These are phyloP conservation scores for Cryptosporidium muris DNA, from an alignment of 169 alveolate species.

Conservation along the genomic window DNA sequence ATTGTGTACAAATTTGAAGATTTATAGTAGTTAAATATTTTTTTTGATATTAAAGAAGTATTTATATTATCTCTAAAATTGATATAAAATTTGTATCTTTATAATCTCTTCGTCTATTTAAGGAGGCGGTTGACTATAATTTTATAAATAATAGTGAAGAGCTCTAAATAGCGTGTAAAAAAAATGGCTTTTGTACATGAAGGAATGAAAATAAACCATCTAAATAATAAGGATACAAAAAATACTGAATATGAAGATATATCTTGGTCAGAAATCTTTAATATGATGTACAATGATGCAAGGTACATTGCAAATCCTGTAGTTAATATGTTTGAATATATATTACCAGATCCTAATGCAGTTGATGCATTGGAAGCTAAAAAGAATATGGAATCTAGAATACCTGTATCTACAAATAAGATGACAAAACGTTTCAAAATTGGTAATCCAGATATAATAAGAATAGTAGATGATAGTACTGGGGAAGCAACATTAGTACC, in stretches of 20 bases:
- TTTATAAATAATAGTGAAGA: background rate
- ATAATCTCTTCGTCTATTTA: background rate
- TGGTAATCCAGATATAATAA: constrained; percentile 45
- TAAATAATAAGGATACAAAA: constrained; percentile 1
- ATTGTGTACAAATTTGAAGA: no score
- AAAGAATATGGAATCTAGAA: constrained; percentile 38
- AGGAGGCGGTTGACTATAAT: constrained; percentile 34
- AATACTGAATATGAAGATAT: constrained; percentile 51
- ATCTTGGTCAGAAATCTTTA: constrained; percentile 56
- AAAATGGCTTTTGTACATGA: background rate
- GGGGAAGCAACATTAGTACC: constrained; percentile 20
- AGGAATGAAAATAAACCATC: background rate
- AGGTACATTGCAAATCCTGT: constrained; percentile 33
- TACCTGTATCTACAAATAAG: constrained; percentile 20
- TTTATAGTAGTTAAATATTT: no score
- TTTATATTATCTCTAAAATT: no score
- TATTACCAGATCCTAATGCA: constrained; percentile 57
- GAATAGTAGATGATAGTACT: constrained; percentile 10
- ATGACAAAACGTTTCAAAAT: constrained; percentile 31
- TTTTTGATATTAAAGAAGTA: no score
- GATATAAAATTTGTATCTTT: no score
- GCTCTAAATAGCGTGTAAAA: background rate
- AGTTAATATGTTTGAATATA: constrained; percentile 28
- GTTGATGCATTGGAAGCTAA: constrained; percentile 42
- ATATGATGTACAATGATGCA: constrained; percentile 61